These are phyloP conservation scores for Tulasnella calospora DNA, from an alignment of 768 basidiomycete species.

Conservation along the genomic window DNA sequence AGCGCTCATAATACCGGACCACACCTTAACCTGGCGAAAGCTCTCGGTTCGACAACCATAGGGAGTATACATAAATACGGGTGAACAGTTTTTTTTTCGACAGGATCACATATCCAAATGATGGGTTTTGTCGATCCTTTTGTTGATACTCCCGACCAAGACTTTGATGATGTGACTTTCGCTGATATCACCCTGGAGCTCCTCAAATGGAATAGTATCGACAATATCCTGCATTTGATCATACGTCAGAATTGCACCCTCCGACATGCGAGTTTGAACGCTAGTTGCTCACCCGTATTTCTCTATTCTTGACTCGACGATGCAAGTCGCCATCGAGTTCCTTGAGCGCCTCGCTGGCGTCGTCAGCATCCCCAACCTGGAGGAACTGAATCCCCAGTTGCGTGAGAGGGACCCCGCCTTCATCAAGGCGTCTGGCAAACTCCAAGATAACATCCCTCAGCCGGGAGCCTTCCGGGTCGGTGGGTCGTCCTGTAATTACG, in stretches of 20 bases:
- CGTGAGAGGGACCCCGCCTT: conserved; percentile 36
- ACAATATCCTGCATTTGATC: not conserved
- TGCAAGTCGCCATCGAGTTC: conserved; percentile 51
- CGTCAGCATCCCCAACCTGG: conserved; percentile 36
- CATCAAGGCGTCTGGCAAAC: conserved; percentile 36
- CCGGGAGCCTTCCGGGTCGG: conserved; percentile 30
- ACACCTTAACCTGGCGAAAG: too few relatives aligned
- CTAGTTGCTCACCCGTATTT: not conserved
- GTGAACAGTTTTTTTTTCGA: not conserved
- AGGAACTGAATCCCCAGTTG: conserved; percentile 42
- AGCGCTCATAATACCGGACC: too few relatives aligned
- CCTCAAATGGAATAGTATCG: not conserved
- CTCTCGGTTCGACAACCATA: too few relatives aligned
- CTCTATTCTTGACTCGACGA: not conserved
- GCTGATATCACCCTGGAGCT: not conserved
- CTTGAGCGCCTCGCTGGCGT: conserved; percentile 39
- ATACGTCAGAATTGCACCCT: not conserved
- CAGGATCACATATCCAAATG: not conserved
- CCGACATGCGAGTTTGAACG: not conserved
- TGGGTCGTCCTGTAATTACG: not conserved
- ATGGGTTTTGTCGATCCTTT: not conserved
- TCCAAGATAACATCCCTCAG: conserved; percentile 29
- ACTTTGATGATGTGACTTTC: not conserved
- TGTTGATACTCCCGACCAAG: conserved; percentile 2
- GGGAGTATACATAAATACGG: not conserved